A percentile compares a stretch with the other conserved stretches of the same genome.
Conservation (phyloP, 306 rosid genomes). For the Vigna nakashimae region DNA sequence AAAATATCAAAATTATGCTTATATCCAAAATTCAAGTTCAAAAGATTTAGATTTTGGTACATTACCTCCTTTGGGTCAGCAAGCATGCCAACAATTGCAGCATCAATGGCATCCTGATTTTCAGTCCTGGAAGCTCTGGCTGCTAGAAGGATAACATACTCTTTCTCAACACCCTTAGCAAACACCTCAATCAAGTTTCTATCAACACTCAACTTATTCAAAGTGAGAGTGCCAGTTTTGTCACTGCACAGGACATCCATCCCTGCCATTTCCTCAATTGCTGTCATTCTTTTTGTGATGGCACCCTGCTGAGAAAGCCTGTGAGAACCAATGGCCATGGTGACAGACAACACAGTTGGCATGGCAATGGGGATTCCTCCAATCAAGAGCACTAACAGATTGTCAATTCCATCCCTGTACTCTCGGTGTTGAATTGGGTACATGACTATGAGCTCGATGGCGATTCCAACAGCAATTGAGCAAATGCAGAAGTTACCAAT, state of each 20-base stretch:
- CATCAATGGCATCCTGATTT: slow-evolving; percentile 98
- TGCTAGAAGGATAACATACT: slow-evolving; percentile 77
- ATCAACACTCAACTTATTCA: slow-evolving; percentile 88
- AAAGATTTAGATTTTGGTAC: neutral
- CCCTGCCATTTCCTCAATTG: slow-evolving; percentile 99
- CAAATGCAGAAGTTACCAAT: slow-evolving; percentile 96
- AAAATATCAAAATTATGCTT: slow-evolving; percentile 12
- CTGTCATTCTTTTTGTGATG: slow-evolving; percentile 96
- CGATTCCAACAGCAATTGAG: slow-evolving; percentile 81
- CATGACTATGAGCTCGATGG: slow-evolving; percentile 82
- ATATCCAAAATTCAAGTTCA: neutral
- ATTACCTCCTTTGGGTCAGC: slow-evolving; percentile 95
- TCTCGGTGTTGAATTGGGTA: slow-evolving; percentile 84
- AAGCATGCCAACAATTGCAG: slow-evolving; percentile 94
- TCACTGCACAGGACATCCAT: slow-evolving; percentile 99
- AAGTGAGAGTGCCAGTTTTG: slow-evolving; percentile 91
- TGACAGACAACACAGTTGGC: slow-evolving; percentile 98
- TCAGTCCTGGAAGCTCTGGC: slow-evolving; percentile 97
- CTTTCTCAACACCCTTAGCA: slow-evolving; percentile 86
- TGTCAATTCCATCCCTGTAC: slow-evolving; percentile 93
- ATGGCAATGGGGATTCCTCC: slow-evolving; percentile 98
- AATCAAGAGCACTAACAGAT: slow-evolving; percentile 87
- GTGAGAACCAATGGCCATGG: slow-evolving; percentile 99
- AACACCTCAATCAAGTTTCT: slow-evolving; percentile 85
- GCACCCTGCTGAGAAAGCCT: slow-evolving; percentile 98